Percentiles rank a stretch among this genome's conserved stretches.
Conservation (phyloP, 805 yeast genomes). For the Hanseniaspora opuntiae region DNA sequence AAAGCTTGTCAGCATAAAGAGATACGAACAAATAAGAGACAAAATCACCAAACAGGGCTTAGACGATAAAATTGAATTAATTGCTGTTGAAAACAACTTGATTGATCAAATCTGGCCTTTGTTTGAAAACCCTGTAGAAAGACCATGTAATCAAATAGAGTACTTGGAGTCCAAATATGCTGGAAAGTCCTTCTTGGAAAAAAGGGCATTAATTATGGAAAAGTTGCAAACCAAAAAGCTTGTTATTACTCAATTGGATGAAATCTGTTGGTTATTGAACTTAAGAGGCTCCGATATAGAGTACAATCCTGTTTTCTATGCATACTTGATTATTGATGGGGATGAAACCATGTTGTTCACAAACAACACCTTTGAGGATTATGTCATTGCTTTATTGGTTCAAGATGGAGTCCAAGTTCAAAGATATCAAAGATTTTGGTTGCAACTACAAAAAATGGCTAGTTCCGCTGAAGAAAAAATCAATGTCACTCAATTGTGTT, state of each 20-base stretch:
- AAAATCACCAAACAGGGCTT: conserved; percentile 21
- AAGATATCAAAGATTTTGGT: conserved; percentile 47
- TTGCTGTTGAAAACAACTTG: conserved; percentile 48
- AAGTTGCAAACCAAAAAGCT: conserved; percentile 23
- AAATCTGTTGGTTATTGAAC: conserved; percentile 82
- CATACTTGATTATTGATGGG: conserved; percentile 39
- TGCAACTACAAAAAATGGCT: conserved; percentile 30
- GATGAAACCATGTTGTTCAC: conserved; percentile 39
- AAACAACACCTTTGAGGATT: conserved; percentile 31
- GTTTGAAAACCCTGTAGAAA: conserved; percentile 50
- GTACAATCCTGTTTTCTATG: conserved; percentile 75
- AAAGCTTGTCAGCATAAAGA: conserved; percentile 42
- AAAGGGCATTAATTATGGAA: conserved; percentile 27
- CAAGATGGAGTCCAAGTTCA: conserved; percentile 35
- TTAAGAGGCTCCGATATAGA: conserved; percentile 72
- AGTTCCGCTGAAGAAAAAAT: conserved; percentile 25
- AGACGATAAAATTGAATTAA: conserved; percentile 31
- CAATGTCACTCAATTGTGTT: conserved; percentile 41
- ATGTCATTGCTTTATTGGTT: conserved; percentile 30
- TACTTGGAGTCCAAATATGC: conserved; percentile 39
- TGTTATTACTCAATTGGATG: conserved; percentile 65
- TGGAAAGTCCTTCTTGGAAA: conserved; percentile 51
- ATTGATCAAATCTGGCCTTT: conserved; percentile 62
- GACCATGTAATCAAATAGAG: conserved; percentile 38
- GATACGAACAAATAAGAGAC: conserved; percentile 22